These are phyloP conservation scores for Nigrograna mackinnonii DNA, from an alignment of 2,329 filamentous ascomycete species.

Conservation along the genomic window DNA sequence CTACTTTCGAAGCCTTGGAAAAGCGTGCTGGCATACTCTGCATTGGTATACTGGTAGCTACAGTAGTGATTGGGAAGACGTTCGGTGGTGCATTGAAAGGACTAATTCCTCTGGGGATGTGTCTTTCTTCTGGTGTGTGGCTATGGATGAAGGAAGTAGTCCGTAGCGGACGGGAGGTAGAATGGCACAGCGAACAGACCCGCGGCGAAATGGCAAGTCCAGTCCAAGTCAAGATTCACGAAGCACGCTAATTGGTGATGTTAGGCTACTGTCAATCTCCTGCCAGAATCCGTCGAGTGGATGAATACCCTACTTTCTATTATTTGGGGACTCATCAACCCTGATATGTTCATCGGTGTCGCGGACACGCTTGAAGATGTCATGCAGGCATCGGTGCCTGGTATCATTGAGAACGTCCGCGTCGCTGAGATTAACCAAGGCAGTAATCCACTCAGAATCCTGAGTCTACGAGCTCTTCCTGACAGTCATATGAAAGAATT, in stretches of 20 bases:
- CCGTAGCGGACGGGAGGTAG: conserved; percentile 76
- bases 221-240: no score
- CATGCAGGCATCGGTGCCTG: conserved; percentile 93
- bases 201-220: conserved; percentile 73
- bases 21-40: conserved; percentile 73
- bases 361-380: conserved; percentile 95
- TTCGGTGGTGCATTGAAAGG: conserved; percentile 80
- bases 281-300: conserved; percentile 91
- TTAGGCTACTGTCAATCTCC: conserved; percentile 78
- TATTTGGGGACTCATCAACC: conserved; percentile 90
- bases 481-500: conserved; percentile 80
- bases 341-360: conserved; percentile 89
- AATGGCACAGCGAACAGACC: conserved; percentile 87
- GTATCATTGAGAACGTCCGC: conserved; percentile 89
- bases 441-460: conserved; percentile 83
- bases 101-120: conserved; percentile 72
- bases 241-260: no score
- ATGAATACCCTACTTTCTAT: conserved; percentile 87
- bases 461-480: conserved; percentile 84
- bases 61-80: conserved; percentile 76
- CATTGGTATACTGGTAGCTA: conserved; percentile 69
- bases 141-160: conserved; percentile 90
- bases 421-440: conserved; percentile 96
- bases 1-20: conserved; percentile 80
- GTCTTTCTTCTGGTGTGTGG: conserved; percentile 77